Evolutionary conservation across 768 basidiomycete species (phyloP).

Genomic region (Leccinum sublutescens): DNA sequence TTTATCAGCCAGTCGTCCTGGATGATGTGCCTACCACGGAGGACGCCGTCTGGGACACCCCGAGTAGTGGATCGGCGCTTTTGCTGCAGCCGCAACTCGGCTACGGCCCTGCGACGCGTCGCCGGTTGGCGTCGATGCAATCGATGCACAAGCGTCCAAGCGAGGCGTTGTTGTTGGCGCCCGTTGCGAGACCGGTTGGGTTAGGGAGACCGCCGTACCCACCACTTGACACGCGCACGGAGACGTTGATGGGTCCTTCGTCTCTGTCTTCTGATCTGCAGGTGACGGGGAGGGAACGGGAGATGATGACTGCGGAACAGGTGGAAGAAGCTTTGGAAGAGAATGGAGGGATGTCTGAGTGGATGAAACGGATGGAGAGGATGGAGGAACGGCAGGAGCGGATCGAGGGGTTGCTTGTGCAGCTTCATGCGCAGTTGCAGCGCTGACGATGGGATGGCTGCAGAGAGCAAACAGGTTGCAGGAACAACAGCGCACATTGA

Average conservation of each 20-base stretch:
- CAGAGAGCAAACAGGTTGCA: neutral
- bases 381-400: constrained; percentile 47
- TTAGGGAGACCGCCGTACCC: constrained; percentile 17
- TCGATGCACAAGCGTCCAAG: constrained; percentile 16
- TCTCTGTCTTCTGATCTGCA: constrained; percentile 30
- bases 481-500: neutral
- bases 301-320: constrained; percentile 26
- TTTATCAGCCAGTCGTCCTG: constrained; percentile 66
- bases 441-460: constrained; percentile 1
- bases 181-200: neutral
- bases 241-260: constrained; percentile 17
- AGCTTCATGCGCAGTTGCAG: constrained; percentile 25
- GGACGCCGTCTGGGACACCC: constrained; percentile 27
- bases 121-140: constrained; percentile 37
- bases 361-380: constrained; percentile 36
- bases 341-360: constrained; percentile 26
- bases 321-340: constrained; percentile 28
- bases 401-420: constrained; percentile 46
- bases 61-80: constrained; percentile 9
- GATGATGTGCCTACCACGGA: constrained; percentile 42
- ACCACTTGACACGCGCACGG: constrained; percentile 24
- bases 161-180: constrained; percentile 11
- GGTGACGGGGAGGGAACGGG: neutral
- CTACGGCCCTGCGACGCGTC: constrained; percentile 41
- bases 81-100: constrained; percentile 23